Evolutionary conservation across 768 basidiomycete species (phyloP).

Genomic region (Hydnomerulius pinastri): DNA sequence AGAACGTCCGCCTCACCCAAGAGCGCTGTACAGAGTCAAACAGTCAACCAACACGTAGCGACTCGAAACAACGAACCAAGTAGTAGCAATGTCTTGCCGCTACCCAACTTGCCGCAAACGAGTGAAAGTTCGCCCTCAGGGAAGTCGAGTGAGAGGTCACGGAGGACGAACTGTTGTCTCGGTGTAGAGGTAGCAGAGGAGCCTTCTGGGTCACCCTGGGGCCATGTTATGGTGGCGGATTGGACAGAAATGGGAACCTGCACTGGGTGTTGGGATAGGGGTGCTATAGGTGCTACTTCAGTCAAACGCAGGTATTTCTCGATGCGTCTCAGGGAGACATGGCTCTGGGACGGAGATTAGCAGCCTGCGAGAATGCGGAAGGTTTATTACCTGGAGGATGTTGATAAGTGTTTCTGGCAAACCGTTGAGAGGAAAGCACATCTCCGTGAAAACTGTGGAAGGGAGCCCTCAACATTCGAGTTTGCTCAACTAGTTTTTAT

Average conservation of each 20-base stretch:
- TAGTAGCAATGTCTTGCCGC: conserved; percentile 86
- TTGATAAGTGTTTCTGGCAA: conserved; percentile 92
- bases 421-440: conserved; percentile 85
- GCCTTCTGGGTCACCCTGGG: conserved; percentile 65
- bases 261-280: conserved; percentile 62
- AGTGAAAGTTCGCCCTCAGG: conserved; percentile 78
- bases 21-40: too few species aligned
- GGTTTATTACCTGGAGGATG: conserved; percentile 64
- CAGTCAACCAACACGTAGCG: too few species aligned
- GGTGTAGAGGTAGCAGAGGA: conserved; percentile 66
- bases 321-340: conserved; percentile 86
- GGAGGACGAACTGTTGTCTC: conserved; percentile 73
- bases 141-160: conserved; percentile 79
- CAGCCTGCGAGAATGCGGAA: neutral
- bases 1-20: conserved; percentile 64
- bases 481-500: too few species aligned
- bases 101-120: conserved; percentile 87
- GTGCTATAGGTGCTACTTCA: conserved; percentile 68
- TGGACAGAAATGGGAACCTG: conserved; percentile 72
- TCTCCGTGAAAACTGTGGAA: conserved; percentile 86
- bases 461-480: too few species aligned
- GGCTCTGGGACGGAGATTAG: conserved; percentile 44
- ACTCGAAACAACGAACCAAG: too few species aligned
- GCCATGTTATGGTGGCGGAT: conserved; percentile 90
- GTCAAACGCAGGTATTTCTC: conserved; percentile 82